A percentile compares a stretch with the other conserved stretches of the same genome.
phyloP scores from a whole-genome alignment of 2,329 filamentous ascomycete genomes.

The Dothidotthia symphoricarpi region DNA sequence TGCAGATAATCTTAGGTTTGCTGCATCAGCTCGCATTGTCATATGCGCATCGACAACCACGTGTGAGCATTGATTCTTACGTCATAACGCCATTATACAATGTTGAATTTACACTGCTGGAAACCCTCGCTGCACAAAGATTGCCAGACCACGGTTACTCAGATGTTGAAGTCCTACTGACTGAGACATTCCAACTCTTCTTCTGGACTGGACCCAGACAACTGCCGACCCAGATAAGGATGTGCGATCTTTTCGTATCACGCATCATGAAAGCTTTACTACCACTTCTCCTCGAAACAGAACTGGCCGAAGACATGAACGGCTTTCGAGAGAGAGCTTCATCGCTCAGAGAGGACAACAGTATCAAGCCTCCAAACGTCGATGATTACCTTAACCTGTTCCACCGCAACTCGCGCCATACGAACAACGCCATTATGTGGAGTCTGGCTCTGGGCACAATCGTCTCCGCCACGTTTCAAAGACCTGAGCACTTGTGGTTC shows the following conservation, averaged over 20 bases:
- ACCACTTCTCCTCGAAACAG: conserved; percentile 11
- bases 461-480: conserved; percentile 8
- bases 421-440: conserved; percentile 18
- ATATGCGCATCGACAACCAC: conserved; percentile 2
- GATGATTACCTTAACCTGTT: conserved; percentile 2
- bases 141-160: conserved; percentile 6
- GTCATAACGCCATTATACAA: conserved; percentile 19
- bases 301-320: background rate
- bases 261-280: conserved; percentile 19
- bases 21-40: conserved; percentile 15
- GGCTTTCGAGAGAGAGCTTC: background rate
- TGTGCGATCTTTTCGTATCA: conserved; percentile 18
- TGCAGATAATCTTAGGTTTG: conserved; percentile 12
- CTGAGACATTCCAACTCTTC: conserved; percentile 19
- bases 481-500: conserved; percentile 20
- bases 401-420: conserved; percentile 6
- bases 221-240: conserved; percentile 15
- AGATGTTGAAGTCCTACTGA: conserved; percentile 15
- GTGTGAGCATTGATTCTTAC: conserved; percentile 11
- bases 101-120: conserved; percentile 12
- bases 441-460: conserved; percentile 17
- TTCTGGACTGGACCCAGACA: conserved; percentile 15
- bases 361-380: background rate
- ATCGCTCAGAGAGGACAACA: background rate
- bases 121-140: conserved; percentile 14